Evolutionary conservation across 495 filamentous ascomycete species (phyloP).

Genomic region (Talaromyces wortmannii): DNA sequence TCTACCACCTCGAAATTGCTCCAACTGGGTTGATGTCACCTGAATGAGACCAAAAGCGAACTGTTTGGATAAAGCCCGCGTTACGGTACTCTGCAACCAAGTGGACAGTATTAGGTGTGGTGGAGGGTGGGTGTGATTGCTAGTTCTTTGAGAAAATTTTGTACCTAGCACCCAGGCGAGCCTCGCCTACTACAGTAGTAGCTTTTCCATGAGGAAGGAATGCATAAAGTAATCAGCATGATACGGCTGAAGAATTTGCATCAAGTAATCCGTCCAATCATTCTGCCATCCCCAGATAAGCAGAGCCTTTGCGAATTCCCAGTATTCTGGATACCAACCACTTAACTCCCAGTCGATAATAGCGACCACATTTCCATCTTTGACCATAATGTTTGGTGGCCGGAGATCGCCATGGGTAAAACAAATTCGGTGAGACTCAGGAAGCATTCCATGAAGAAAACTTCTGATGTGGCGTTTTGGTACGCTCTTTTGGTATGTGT

Average conservation of each 20-base stretch:
- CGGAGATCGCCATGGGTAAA: conserved; percentile 43
- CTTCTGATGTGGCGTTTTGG: conserved; percentile 8
- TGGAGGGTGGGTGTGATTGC: too few species aligned
- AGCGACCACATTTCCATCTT: conserved; percentile 27
- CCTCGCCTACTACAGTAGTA: too few species aligned
- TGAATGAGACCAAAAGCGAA: too few species aligned
- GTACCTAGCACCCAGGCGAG: too few species aligned
- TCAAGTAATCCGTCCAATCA: conserved; percentile 14
- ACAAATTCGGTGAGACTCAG: conserved; percentile 11
- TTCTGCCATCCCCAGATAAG: conserved; percentile 14
- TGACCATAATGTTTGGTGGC: conserved; percentile 36
- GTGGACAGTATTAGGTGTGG: too few species aligned
- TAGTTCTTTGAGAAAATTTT: too few species aligned
- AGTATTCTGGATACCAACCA: conserved; percentile 43
- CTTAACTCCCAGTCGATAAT: conserved; percentile 46
- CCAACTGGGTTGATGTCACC: too few species aligned
- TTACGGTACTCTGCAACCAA: too few species aligned
- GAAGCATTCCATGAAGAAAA: conserved; percentile 10
- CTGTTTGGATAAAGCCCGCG: too few species aligned
- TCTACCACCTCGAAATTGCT: too few species aligned
- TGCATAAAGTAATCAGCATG: conserved; percentile 13
- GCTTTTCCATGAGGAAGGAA: conserved; percentile 4
- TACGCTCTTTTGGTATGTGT: conserved; percentile 7
- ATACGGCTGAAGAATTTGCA: conserved; percentile 14
- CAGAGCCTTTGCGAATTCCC: conserved; percentile 25